Evolutionary conservation across 2,329 filamentous ascomycete species (phyloP).

Genomic region (Chrysoporthe deuterocubensis): DNA sequence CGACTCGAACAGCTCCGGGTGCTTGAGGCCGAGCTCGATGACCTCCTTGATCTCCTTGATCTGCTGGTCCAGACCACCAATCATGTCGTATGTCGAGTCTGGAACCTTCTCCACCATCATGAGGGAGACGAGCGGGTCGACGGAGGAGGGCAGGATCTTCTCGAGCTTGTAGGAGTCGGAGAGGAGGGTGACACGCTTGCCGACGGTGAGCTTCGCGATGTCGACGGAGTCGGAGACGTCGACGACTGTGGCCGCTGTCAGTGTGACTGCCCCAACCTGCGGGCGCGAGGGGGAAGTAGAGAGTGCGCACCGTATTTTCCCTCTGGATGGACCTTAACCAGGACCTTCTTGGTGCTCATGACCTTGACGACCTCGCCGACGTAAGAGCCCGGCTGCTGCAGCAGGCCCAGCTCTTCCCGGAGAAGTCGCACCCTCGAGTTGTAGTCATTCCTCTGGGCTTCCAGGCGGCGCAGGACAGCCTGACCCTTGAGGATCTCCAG

Average conservation of each 20-base stretch:
- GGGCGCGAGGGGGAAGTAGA: neutral
- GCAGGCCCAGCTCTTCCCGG: conserved; percentile 89
- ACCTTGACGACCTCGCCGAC: conserved; percentile 99
- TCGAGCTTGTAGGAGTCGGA: conserved; percentile 99
- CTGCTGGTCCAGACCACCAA: conserved; percentile 96
- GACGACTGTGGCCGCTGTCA: conserved; percentile 67
- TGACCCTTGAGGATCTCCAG: conserved; percentile 99
- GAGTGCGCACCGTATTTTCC: conserved; percentile 89
- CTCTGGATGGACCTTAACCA: conserved; percentile 98
- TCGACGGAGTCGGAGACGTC: conserved; percentile 95
- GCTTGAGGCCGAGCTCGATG: conserved; percentile 96
- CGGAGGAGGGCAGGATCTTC: conserved; percentile 96
- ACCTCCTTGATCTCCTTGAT: conserved; percentile 99
- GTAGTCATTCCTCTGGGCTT: conserved; percentile 98
- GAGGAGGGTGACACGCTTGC: conserved; percentile 94
- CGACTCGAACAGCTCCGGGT: conserved; percentile 98
- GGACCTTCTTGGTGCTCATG: conserved; percentile 98
- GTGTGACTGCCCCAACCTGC: neutral
- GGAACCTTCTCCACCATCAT: conserved; percentile 99
- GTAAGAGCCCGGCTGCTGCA: conserved; percentile 97
- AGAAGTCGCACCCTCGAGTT: conserved; percentile 95
- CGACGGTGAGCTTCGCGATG: conserved; percentile 91
- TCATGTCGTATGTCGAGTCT: conserved; percentile 99
- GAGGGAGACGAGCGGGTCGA: conserved; percentile 96
- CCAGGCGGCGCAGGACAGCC: conserved; percentile 88